Percentiles rank a stretch among this genome's conserved stretches.
Conservation (phyloP, 306 rosid species). For the Castanea crenata region DNA sequence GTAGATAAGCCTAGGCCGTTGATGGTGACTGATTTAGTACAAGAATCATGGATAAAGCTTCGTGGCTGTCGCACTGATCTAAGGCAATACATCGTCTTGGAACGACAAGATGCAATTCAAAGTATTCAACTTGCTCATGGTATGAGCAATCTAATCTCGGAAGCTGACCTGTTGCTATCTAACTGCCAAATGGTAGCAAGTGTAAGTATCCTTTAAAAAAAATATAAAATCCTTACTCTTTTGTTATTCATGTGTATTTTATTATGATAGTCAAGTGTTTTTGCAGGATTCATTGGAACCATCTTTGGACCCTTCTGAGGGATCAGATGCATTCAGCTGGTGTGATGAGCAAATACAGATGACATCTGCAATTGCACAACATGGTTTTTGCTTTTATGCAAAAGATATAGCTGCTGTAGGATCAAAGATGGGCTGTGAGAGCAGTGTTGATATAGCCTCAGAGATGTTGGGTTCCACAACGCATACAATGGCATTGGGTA, state of each 20-base stretch:
- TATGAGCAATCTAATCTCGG: conserved; percentile 69
- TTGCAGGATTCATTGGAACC: conserved; percentile 69
- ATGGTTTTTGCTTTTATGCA: conserved; percentile 77
- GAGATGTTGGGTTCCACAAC: conserved; percentile 63
- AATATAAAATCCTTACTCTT: neutral
- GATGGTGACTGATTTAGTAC: conserved; percentile 38
- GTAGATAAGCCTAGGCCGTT: conserved; percentile 36
- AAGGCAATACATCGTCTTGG: conserved; percentile 46
- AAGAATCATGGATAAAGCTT: conserved; percentile 62
- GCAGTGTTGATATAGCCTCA: conserved; percentile 44
- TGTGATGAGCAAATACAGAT: conserved; percentile 56
- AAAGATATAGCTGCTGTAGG: conserved; percentile 50
- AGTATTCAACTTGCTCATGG: conserved; percentile 54
- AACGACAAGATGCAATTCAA: conserved; percentile 42
- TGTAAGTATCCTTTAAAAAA: conserved; percentile 44
- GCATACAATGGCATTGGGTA: conserved; percentile 53
- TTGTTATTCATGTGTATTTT: neutral
- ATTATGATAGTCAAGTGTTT: conserved; percentile 24
- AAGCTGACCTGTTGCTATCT: conserved; percentile 58
- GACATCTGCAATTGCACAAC: conserved; percentile 63
- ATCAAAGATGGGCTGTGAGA: conserved; percentile 40
- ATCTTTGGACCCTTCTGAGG: conserved; percentile 41
- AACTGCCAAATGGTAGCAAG: conserved; percentile 39
- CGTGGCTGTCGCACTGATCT: conserved; percentile 46
- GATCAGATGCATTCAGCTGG: conserved; percentile 41